Evolutionary conservation across 2,329 filamentous ascomycete genomes (phyloP).

Genomic region (Zasmidium citrigriseum): DNA sequence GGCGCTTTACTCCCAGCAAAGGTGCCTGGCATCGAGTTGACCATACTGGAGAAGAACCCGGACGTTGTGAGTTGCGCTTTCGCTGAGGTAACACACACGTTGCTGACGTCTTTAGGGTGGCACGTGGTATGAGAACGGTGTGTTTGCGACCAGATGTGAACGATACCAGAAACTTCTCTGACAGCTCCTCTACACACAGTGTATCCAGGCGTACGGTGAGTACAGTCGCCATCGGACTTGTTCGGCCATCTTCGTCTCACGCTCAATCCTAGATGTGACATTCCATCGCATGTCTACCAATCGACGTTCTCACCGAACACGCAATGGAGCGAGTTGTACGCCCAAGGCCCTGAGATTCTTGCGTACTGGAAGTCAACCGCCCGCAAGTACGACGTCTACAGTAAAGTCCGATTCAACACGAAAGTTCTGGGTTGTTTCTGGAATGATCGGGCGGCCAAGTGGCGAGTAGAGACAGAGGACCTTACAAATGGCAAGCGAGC

Average conservation of each 20-base stretch:
- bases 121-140: constrained; percentile 51
- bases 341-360: constrained; percentile 65
- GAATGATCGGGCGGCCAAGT: constrained; percentile 54
- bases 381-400: constrained; percentile 64
- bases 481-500: constrained; percentile 17
- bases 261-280: constrained; percentile 56
- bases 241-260: neutral
- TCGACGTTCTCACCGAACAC: constrained; percentile 67
- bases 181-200: constrained; percentile 25
- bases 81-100: neutral
- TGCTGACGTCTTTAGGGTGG: constrained; percentile 41
- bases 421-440: constrained; percentile 60
- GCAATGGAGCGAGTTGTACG: constrained; percentile 69
- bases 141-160: neutral
- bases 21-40: constrained; percentile 66
- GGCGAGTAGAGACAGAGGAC: constrained; percentile 58
- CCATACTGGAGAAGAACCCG: constrained; percentile 67
- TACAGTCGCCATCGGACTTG: neutral
- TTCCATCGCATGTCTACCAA: constrained; percentile 71
- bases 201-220: constrained; percentile 21
- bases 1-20: constrained; percentile 68
- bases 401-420: constrained; percentile 56
- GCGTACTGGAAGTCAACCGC: constrained; percentile 67
- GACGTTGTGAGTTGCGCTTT: constrained; percentile 57
- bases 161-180: neutral